Evolutionary conservation across 345 rosid species (phyloP).

Genomic region (Erysimum cheiranthoides): DNA sequence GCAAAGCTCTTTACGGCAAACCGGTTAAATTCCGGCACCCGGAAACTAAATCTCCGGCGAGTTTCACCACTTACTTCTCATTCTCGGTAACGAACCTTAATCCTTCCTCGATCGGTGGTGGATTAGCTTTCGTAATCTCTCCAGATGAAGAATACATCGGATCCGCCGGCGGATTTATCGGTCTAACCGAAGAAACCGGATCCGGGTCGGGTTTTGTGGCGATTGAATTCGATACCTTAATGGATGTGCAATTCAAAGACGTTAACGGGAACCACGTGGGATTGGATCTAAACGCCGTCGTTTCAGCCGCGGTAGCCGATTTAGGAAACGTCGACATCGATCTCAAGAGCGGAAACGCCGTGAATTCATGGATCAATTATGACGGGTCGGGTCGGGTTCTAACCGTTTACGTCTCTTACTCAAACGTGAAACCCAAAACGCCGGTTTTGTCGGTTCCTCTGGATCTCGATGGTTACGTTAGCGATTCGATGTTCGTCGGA

Average conservation of each 20-base stretch:
- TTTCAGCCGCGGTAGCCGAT: slow-evolving; percentile 73
- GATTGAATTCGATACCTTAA: slow-evolving; percentile 90
- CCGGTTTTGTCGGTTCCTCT: slow-evolving; percentile 65
- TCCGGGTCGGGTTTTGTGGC: slow-evolving; percentile 70
- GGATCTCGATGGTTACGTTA: slow-evolving; percentile 79
- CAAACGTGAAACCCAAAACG: slow-evolving; percentile 79
- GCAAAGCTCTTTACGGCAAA: slow-evolving; percentile 73
- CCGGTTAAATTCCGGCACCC: slow-evolving; percentile 78
- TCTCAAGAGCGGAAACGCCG: slow-evolving; percentile 88
- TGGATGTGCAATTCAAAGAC: slow-evolving; percentile 86
- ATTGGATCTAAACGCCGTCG: slow-evolving; percentile 81
- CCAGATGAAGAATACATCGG: slow-evolving; percentile 75
- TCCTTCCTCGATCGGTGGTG: slow-evolving; percentile 94
- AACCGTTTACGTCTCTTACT: slow-evolving; percentile 72
- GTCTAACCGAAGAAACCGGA: slow-evolving; percentile 56
- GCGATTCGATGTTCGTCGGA: slow-evolving; percentile 93
- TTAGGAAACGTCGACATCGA: slow-evolving; percentile 69
- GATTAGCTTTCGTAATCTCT: slow-evolving; percentile 85
- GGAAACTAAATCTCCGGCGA: slow-evolving; percentile 55
- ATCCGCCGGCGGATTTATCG: slow-evolving; percentile 76
- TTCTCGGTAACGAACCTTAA: slow-evolving; percentile 76
- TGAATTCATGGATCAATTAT: slow-evolving; percentile 89
- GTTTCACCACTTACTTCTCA: slow-evolving; percentile 88
- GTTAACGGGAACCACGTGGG: slow-evolving; percentile 97
- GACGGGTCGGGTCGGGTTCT: slow-evolving; percentile 58